Percentiles rank a stretch among this genome's conserved stretches.
Conservation (phyloP, 345 rosid genomes). For the Dovyalis caffra region DNA sequence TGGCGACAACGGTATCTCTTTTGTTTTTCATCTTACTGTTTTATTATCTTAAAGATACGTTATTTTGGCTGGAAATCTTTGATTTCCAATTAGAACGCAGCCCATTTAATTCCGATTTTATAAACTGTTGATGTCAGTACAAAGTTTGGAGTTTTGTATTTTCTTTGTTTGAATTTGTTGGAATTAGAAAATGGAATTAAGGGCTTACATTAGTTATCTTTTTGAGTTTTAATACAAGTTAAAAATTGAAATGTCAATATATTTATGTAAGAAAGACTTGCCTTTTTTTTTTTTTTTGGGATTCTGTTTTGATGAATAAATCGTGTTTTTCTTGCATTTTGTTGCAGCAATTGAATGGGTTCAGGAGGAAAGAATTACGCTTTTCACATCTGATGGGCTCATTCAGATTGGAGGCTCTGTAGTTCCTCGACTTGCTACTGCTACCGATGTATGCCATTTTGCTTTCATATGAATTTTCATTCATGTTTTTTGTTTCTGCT, state of each 20-base stretch:
- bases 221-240: background rate
- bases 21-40: constrained; percentile 9
- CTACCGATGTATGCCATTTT: constrained; percentile 51
- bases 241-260: background rate
- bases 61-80: background rate
- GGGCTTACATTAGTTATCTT: too few relatives aligned
- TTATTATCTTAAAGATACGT: background rate
- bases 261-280: background rate
- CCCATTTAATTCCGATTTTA: background rate
- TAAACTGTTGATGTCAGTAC: background rate
- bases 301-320: too few relatives aligned
- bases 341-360: constrained; percentile 70
- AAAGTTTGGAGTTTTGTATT: background rate
- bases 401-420: constrained; percentile 86
- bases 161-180: background rate
- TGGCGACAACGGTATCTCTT: constrained; percentile 43
- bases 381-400: constrained; percentile 84
- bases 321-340: background rate
- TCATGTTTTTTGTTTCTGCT: too few relatives aligned
- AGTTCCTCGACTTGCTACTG: constrained; percentile 61
- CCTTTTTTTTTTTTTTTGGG: background rate
- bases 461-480: background rate
- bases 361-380: constrained; percentile 73
- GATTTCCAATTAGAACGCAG: background rate
- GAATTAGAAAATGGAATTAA: background rate